Base-by-base conservation (phyloP, 2,329 filamentous ascomycete species). In the Lachnellula hyalina region DNA sequence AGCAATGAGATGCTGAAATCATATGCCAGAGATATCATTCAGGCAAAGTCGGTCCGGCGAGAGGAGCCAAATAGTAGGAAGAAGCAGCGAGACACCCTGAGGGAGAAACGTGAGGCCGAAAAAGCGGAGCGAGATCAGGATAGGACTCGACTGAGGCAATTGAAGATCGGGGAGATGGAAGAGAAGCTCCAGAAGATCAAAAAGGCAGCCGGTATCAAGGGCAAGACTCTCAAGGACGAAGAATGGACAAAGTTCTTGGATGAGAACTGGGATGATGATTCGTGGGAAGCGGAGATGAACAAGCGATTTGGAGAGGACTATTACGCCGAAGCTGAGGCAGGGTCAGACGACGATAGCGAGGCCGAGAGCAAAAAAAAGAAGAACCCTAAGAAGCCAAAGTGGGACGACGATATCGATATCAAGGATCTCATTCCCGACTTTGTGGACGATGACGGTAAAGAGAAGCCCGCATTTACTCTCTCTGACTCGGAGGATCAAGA, bases 321-420 rank as follows among this genome's bases (percentile, higher is more conserved):
- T 74, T 99, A 99, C 65, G 88, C 85, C 9, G 80, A 86, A 49
- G 72, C 75, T 11, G 84, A 89, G 12, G 79, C 74, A 60, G 87
- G 80, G 17, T 82, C 86, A 23, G 78, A 81, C 1, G 86, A 84
- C 15, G 74, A 78, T n/a, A 82, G 79, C 6, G 74, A 70, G 3
- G 77, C 72, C 7, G 74, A 69, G n/a, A 60, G 53, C 51, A 84
- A 82, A 69, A 84, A 83, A 69, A 84, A 83, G 62, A 85, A 80
- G 67, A 78, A 78, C 60, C 73, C 81, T 9, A 90, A 89, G 78
- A 96, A 96, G 74, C 90, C 90, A 9, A 89, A 84, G 59, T 99
- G 93, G 87, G 90, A 96, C 65, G 91, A 97, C 67, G 94, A 99
- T 69, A 96, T 99, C 65, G 92, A 97, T 68, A 97, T 99, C 74